Conservation (phyloP, 1,284 basidiomycete species). For the Marasmius tenuissimus region DNA sequence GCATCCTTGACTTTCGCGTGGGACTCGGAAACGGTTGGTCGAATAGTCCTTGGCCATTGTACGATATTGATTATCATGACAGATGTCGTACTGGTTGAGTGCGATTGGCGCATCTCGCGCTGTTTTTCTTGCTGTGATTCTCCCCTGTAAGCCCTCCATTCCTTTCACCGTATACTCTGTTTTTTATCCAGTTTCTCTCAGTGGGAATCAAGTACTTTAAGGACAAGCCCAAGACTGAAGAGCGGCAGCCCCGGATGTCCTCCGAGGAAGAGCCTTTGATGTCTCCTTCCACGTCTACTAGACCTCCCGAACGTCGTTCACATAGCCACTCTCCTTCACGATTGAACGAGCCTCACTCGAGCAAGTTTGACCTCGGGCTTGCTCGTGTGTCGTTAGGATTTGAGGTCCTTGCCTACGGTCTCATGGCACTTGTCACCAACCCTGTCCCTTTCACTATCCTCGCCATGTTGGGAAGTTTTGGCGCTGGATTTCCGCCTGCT, state of each 20-base stretch:
- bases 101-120: conserved; percentile 60
- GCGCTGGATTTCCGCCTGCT: conserved; percentile 62
- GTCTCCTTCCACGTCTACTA: conserved; percentile 6
- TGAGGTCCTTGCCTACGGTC: conserved; percentile 54
- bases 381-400: conserved; percentile 57
- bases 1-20: conserved; percentile 66
- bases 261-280: conserved; percentile 5
- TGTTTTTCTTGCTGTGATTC: conserved; percentile 56
- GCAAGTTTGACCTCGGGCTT: conserved; percentile 62
- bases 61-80: neutral
- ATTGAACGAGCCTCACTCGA: conserved; percentile 34
- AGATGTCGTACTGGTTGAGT: conserved; percentile 81
- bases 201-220: conserved; percentile 58
- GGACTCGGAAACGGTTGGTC: conserved; percentile 67
- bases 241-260: conserved; percentile 10
- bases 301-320: conserved; percentile 5
- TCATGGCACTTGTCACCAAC: conserved; percentile 46
- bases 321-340: conserved; percentile 13
- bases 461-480: conserved; percentile 50
- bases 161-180: neutral
- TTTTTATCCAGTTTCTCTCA: conserved; percentile 22
- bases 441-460: conserved; percentile 47
- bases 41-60: neutral
- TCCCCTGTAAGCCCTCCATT: conserved; percentile 60
- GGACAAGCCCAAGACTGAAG: conserved; percentile 35